Conservation (phyloP, 2,329 filamentous ascomycete genomes). For the Apiospora rasikravindrae region DNA sequence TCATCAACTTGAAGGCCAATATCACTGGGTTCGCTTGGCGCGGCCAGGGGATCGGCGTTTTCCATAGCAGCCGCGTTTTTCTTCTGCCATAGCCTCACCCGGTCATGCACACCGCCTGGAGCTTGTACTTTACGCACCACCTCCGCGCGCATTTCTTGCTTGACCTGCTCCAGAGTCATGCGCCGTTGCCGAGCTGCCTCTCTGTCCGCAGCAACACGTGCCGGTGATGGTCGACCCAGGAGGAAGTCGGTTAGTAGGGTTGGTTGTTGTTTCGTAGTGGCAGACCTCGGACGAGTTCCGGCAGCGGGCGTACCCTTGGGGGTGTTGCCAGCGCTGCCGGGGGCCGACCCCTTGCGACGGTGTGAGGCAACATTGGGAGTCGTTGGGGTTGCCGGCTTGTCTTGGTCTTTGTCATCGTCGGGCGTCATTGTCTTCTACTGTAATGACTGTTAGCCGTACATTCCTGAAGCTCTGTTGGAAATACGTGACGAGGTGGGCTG, state of each 20-base stretch:
- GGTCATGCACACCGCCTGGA: slow-evolving; percentile 73
- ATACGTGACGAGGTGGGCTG: background rate
- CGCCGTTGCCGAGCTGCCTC: slow-evolving; percentile 51
- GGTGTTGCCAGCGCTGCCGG: slow-evolving; percentile 26
- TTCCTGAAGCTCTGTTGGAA: background rate
- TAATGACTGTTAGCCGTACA: background rate
- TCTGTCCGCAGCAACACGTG: slow-evolving; percentile 56
- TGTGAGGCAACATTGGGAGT: background rate
- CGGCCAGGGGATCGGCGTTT: slow-evolving; percentile 55
- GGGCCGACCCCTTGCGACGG: slow-evolving; percentile 10
- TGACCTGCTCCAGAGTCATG: slow-evolving; percentile 63
- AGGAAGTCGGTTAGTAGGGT: slow-evolving; percentile 39
- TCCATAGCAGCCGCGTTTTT: slow-evolving; percentile 71
- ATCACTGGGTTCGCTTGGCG: slow-evolving; percentile 64
- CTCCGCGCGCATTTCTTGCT: slow-evolving; percentile 64
- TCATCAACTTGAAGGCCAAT: slow-evolving; percentile 65
- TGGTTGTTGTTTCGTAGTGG: slow-evolving; percentile 34
- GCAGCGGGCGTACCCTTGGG: slow-evolving; percentile 29
- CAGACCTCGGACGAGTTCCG: slow-evolving; percentile 33
- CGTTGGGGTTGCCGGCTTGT: slow-evolving; percentile 5
- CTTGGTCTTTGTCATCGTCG: slow-evolving; percentile 19
- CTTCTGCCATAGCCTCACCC: slow-evolving; percentile 86
- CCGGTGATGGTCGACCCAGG: slow-evolving; percentile 47
- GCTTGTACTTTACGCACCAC: slow-evolving; percentile 63
- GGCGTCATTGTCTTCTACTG: slow-evolving; percentile 19